phyloP scores from a whole-genome alignment of 495 filamentous ascomycete species.

The Annulohypoxylon nitens region DNA sequence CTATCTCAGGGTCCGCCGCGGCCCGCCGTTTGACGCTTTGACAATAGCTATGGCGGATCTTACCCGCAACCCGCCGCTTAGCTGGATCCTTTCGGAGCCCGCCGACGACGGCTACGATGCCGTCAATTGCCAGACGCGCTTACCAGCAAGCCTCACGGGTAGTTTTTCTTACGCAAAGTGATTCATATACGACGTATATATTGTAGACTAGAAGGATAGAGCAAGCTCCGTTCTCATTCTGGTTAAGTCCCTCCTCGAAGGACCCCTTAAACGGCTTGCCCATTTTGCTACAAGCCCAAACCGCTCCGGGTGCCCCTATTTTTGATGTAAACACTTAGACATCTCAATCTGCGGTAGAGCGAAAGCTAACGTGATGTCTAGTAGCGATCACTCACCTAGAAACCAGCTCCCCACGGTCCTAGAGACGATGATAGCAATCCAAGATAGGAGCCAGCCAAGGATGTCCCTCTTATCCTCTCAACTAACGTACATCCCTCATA shows the following conservation, averaged over 20 bases:
- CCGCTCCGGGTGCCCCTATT: too few relatives aligned
- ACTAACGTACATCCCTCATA: too few relatives aligned
- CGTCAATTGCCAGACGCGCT: neutral
- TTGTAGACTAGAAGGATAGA: neutral
- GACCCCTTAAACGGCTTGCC: neutral
- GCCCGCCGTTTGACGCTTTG: neutral
- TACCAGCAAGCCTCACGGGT: neutral
- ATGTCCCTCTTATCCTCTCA: too few relatives aligned
- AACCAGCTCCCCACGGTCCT: too few relatives aligned
- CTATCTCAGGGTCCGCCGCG: neutral
- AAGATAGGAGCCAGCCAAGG: too few relatives aligned
- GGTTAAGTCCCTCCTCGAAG: neutral
- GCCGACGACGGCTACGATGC: constrained; percentile 8
- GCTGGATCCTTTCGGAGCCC: neutral
- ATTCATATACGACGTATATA: neutral
- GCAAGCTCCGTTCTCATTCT: neutral
- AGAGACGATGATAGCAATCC: too few relatives aligned
- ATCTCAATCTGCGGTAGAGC: too few relatives aligned
- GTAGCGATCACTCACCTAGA: too few relatives aligned
- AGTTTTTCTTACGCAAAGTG: neutral
- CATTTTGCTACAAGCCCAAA: too few relatives aligned
- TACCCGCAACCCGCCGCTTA: constrained; percentile 15
- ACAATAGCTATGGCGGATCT: neutral
- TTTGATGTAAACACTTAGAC: too few relatives aligned
- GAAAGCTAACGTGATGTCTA: too few relatives aligned